These are phyloP conservation scores for Paraphoma chrysanthemicola DNA, from an alignment of 2,329 filamentous ascomycete species.

Conservation along the genomic window DNA sequence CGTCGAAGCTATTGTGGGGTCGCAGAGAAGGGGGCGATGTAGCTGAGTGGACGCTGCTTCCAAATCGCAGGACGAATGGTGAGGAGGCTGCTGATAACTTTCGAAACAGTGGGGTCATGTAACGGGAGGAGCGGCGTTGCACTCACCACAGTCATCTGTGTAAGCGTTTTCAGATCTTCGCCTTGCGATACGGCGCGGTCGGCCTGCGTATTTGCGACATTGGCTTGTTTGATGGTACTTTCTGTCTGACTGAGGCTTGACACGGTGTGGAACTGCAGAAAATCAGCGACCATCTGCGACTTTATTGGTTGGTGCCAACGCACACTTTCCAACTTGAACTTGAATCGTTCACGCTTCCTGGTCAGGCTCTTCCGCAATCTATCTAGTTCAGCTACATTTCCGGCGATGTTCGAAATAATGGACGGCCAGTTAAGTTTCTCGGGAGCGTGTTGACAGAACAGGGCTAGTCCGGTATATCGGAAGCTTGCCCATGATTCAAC, in stretches of 20 bases:
- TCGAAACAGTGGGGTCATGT: too few relatives aligned
- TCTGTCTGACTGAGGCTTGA: constrained; percentile 21
- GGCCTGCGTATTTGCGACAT: constrained; percentile 5
- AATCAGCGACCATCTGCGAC: neutral
- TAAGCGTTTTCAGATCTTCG: constrained; percentile 17
- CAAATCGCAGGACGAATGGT: too few relatives aligned
- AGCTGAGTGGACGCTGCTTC: too few relatives aligned
- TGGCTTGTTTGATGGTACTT: neutral
- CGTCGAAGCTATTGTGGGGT: neutral
- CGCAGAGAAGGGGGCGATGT: neutral
- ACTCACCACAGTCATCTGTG: constrained; percentile 24
- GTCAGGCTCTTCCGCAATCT: constrained; percentile 13
- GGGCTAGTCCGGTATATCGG: constrained; percentile 7
- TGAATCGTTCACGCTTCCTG: constrained; percentile 14
- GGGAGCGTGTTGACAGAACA: constrained; percentile 14
- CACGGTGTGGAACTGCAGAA: constrained; percentile 16
- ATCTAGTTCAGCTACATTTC: constrained; percentile 15
- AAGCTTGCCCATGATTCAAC: constrained; percentile 21
- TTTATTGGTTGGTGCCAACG: too few relatives aligned
- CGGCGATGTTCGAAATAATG: constrained; percentile 14
- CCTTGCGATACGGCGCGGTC: constrained; percentile 10
- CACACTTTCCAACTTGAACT: constrained; percentile 17
- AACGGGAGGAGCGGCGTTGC: too few relatives aligned
- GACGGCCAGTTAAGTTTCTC: constrained; percentile 15
- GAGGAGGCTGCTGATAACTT: too few relatives aligned